These are phyloP conservation scores for Cladobotryum protrusum DNA, from an alignment of 2,329 filamentous ascomycete genomes.

Conservation along the genomic window DNA sequence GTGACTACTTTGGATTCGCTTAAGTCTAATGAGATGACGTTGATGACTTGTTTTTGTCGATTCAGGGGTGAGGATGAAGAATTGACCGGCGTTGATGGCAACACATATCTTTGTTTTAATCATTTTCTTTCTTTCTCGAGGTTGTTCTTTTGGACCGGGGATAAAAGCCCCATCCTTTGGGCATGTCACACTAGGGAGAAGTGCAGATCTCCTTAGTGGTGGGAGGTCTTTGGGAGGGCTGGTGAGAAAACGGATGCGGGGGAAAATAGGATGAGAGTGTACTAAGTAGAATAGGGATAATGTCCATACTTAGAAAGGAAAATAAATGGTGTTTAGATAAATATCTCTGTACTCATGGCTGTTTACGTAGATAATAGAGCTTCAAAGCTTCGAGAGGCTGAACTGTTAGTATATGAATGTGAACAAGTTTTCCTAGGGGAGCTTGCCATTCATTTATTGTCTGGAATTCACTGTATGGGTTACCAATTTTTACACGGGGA, in stretches of 20 bases:
- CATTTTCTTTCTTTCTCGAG: constrained; percentile 8
- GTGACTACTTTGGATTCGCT: constrained; percentile 96
- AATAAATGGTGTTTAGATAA: constrained; percentile 4
- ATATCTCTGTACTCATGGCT: not conserved
- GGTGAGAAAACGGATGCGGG: constrained; percentile 9
- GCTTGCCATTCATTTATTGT: too few relatives aligned
- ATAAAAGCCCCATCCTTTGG: not conserved
- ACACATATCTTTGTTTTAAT: constrained; percentile 6
- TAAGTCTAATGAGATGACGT: constrained; percentile 40
- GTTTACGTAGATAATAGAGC: too few relatives aligned
- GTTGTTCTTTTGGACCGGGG: not conserved
- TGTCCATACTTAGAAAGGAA: constrained; percentile 7
- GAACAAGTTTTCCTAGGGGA: too few relatives aligned
- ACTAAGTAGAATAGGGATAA: constrained; percentile 8
- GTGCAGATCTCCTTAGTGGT: constrained; percentile 27
- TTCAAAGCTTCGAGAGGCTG: too few relatives aligned
- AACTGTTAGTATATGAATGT: too few relatives aligned
- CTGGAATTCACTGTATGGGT: too few relatives aligned
- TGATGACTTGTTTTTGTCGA: not conserved
- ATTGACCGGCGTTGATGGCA: too few relatives aligned
- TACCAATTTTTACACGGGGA: not conserved
- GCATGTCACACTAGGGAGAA: constrained; percentile 19
- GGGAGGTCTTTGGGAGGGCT: constrained; percentile 5
- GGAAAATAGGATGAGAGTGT: constrained; percentile 10
- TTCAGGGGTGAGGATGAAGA: too few relatives aligned